A percentile compares a stretch with the other conserved stretches of the same genome.
Evolutionary conservation across 2,329 filamentous ascomycete genomes (phyloP).

Genomic region (Colletotrichum godetiae): DNA sequence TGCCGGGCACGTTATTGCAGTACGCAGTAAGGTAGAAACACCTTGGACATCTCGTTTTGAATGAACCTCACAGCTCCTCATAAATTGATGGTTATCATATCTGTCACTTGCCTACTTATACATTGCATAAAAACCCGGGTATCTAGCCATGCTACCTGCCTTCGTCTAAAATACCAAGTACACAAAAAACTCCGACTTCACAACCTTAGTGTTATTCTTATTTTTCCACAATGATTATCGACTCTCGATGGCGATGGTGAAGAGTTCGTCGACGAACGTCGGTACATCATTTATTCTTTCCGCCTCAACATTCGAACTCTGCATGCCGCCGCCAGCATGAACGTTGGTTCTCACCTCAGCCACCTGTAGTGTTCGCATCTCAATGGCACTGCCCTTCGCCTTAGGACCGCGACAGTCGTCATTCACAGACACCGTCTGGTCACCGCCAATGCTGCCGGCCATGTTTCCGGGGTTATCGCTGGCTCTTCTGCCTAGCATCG

Average conservation of each 20-base stretch:
- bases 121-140: not conserved
- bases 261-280: constrained; percentile 60
- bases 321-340: constrained; percentile 38
- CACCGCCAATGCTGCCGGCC: constrained; percentile 29
- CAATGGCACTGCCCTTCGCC: constrained; percentile 35
- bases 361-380: constrained; percentile 41
- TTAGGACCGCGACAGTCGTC: constrained; percentile 18
- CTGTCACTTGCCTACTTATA: not conserved
- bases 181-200: not conserved
- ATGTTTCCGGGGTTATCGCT: constrained; percentile 9
- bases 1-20: no score
- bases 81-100: no score
- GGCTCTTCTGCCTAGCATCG: constrained; percentile 8
- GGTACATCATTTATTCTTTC: constrained; percentile 47
- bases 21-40: no score
- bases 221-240: not conserved
- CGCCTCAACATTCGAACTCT: constrained; percentile 47
- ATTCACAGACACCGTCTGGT: not conserved
- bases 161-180: not conserved
- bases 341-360: constrained; percentile 36
- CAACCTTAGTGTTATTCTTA: not conserved
- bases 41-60: no score
- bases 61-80: no score
- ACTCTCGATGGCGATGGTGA: constrained; percentile 41
- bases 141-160: constrained; percentile 4